phyloP scores from a whole-genome alignment of 495 filamentous ascomycete genomes.

The Saxispiralis lemnorum region DNA sequence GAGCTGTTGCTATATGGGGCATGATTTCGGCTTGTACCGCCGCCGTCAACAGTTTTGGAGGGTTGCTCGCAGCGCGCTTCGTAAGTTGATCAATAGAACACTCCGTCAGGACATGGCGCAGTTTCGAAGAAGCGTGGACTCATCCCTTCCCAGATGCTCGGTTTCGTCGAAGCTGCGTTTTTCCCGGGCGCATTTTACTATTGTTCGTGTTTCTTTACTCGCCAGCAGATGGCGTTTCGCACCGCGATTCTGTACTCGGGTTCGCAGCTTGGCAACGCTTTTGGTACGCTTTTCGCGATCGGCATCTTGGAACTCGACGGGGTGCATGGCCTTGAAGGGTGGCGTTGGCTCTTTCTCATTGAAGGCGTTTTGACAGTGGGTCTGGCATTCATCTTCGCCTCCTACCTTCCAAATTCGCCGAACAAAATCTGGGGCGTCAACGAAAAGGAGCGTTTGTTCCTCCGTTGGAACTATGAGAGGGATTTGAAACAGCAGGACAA shows the following conservation, averaged over 20 bases:
- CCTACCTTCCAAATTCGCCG: slow-evolving; percentile 64
- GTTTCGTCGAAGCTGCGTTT: slow-evolving; percentile 23
- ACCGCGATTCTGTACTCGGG: slow-evolving; percentile 33
- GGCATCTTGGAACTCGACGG: slow-evolving; percentile 21
- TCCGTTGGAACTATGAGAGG: slow-evolving; percentile 55
- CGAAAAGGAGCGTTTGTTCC: slow-evolving; percentile 52
- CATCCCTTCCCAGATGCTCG: slow-evolving; percentile 7
- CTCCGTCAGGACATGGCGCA: no score
- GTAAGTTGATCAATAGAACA: no score
- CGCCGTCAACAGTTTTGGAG: slow-evolving; percentile 31
- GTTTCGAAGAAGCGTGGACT: no score
- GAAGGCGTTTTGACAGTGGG: slow-evolving; percentile 45
- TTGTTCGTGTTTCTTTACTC: slow-evolving; percentile 42
- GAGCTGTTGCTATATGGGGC: slow-evolving; percentile 27
- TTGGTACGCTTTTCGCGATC: slow-evolving; percentile 23
- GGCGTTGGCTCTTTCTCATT: slow-evolving; percentile 61
- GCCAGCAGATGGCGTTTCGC: slow-evolving; percentile 37
- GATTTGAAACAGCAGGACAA: slow-evolving; percentile 45
- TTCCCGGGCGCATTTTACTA: slow-evolving; percentile 36
- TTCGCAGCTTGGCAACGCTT: slow-evolving; percentile 24
- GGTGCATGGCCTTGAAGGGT: not conserved
- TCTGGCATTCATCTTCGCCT: slow-evolving; percentile 35
- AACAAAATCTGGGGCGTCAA: slow-evolving; percentile 56
- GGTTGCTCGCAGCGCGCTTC: slow-evolving; percentile 35
- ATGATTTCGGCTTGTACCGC: slow-evolving; percentile 13